Base-by-base conservation (phyloP, 169 alveolate species). In the Babesia bigemina region DNA sequence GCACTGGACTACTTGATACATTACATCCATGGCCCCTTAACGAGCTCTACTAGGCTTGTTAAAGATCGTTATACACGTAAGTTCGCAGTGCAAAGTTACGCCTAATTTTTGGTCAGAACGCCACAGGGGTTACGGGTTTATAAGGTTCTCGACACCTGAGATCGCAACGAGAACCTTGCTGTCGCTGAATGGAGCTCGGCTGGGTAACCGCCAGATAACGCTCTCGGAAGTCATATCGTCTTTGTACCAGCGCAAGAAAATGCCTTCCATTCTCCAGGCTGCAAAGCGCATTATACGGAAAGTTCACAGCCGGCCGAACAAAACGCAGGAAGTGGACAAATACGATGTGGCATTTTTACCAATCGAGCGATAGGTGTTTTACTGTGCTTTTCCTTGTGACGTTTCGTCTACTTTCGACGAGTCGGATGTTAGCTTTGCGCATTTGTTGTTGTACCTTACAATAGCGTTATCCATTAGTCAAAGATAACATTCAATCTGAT, bases 81-180 rank as follows among this genome's bases (percentile, higher is more conserved):
- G 79, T 76, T 4, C 6, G 11, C 16, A 14, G 0, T 56, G 44
- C 22, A 6, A 0, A 42, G n/a, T 24, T 1, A 57, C 13, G 22
- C 44, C 13, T 19, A 21, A n/a, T 49, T 24, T 7, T 9, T 71
- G 39, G 17, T 57, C 84, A 88, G 93, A 86, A 19, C 74, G 93
- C 61, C 90, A 88, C 55, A 49, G 79, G 71, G 93, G 93, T 29
- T 88, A 79, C 61, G 93, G 93, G 19, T 71, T 81, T 62, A 72
- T 88, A 39, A 79, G 62, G 67, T 88, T 88, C 73, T 78, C 87
- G 52, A 88, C 90, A 56, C 88, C 91, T 21, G 86, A 81, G 49
- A 88, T 85, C 66, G 93, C 93, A 48, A 88, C 93, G 4, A 70
- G 87, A 22, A 75, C 88, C 29, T 63, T 88, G 58, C 65, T 88